Conservation (phyloP, 345 rosid species). For the Tarenaya hassleriana region DNA sequence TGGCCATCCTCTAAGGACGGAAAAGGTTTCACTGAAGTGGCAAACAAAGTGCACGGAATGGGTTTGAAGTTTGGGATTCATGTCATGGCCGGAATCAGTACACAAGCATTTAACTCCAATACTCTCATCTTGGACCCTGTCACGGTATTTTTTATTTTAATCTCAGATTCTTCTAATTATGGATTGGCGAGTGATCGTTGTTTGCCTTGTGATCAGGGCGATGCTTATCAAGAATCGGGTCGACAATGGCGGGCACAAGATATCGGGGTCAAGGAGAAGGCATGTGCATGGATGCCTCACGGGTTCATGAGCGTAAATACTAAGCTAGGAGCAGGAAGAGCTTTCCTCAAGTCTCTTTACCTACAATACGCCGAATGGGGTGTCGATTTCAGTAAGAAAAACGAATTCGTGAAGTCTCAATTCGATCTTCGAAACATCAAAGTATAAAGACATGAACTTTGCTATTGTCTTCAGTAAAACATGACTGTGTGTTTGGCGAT, state of each 20-base stretch:
- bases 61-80: conserved; percentile 96
- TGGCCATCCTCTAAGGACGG: conserved; percentile 93
- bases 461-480: conserved; percentile 48
- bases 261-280: conserved; percentile 72
- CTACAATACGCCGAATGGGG: conserved; percentile 89
- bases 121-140: conserved; percentile 54
- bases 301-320: conserved; percentile 92
- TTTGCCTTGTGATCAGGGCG: conserved; percentile 42
- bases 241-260: conserved; percentile 65
- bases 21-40: conserved; percentile 74
- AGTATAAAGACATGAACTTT: conserved; percentile 10
- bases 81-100: conserved; percentile 89
- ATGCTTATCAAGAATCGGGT: conserved; percentile 52
- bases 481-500: conserved; percentile 78
- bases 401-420: neutral
- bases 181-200: neutral
- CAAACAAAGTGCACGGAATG: conserved; percentile 66
- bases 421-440: neutral
- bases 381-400: conserved; percentile 74
- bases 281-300: conserved; percentile 87
- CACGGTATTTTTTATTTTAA: conserved; percentile 36
- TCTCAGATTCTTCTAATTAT: neutral
- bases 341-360: conserved; percentile 83
- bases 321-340: conserved; percentile 64
- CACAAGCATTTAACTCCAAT: conserved; percentile 80